These are phyloP conservation scores for Collybia sordida DNA, from an alignment of 768 basidiomycete genomes.

Conservation along the genomic window DNA sequence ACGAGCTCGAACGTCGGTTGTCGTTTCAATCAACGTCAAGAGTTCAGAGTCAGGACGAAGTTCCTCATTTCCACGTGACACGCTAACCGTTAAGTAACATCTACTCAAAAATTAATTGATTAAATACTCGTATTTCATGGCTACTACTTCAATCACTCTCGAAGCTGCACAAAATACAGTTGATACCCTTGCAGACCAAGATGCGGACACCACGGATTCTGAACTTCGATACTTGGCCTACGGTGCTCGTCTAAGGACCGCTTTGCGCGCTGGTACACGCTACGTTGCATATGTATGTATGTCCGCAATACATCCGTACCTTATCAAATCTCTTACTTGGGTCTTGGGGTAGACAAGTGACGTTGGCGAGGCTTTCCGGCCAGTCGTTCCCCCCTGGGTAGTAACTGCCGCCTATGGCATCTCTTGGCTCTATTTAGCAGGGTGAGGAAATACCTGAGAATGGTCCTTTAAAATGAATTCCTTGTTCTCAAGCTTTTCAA, in stretches of 20 bases:
- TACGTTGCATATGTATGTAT: slow-evolving; percentile 75
- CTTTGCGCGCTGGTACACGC: slow-evolving; percentile 63
- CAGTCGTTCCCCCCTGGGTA: slow-evolving; percentile 68
- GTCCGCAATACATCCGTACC: background rate
- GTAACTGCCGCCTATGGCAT: slow-evolving; percentile 80
- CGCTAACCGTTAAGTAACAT: background rate
- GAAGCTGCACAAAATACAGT: slow-evolving; percentile 49
- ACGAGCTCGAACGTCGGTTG: slow-evolving; percentile 17
- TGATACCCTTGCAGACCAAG: slow-evolving; percentile 56
- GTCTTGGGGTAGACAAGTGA: slow-evolving; percentile 62
- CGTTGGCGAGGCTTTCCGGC: slow-evolving; percentile 81
- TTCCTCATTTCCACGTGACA: slow-evolving; percentile 12
- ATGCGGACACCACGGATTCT: slow-evolving; percentile 68
- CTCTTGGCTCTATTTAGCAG: slow-evolving; percentile 78
- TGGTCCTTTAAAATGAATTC: slow-evolving; percentile 1
- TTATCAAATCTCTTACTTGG: slow-evolving; percentile 17
- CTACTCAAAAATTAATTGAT: slow-evolving; percentile 2
- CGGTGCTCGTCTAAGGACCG: slow-evolving; percentile 75
- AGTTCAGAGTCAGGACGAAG: slow-evolving; percentile 1
- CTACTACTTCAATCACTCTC: slow-evolving; percentile 32
- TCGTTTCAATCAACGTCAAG: slow-evolving; percentile 13
- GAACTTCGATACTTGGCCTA: slow-evolving; percentile 75
- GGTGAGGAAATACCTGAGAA: slow-evolving; percentile 27
- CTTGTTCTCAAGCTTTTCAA: background rate
- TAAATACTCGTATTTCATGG: slow-evolving; percentile 22